These are phyloP conservation scores for Grammothele lineata DNA, from an alignment of 768 basidiomycete genomes.

Conservation along the genomic window DNA sequence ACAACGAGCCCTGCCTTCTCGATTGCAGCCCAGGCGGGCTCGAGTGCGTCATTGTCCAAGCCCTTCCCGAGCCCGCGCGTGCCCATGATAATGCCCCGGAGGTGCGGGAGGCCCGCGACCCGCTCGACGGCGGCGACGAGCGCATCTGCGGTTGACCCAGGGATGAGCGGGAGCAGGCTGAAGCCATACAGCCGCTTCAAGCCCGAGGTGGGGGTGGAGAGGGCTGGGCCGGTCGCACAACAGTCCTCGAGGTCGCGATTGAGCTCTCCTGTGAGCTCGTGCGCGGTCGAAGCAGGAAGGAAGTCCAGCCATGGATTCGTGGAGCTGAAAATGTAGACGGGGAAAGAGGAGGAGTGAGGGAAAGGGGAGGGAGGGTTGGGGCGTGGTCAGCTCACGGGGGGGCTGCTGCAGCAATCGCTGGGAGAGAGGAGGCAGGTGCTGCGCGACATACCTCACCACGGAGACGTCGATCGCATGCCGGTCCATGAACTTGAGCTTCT, in stretches of 20 bases:
- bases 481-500: conserved; percentile 85
- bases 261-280: conserved; percentile 57
- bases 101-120: conserved; percentile 58
- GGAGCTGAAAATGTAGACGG: conserved; percentile 47
- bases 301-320: conserved; percentile 95
- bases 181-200: conserved; percentile 77
- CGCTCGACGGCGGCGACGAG: conserved; percentile 65
- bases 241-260: conserved; percentile 78
- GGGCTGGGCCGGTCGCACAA: conserved; percentile 59
- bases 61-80: conserved; percentile 75
- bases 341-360: no score
- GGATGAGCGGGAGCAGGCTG: conserved; percentile 79
- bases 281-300: conserved; percentile 63
- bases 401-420: no score
- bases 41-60: conserved; percentile 72
- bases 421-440: conserved; percentile 4
- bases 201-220: conserved; percentile 33
- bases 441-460: conserved; percentile 62
- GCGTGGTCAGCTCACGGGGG: no score
- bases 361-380: background rate
- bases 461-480: conserved; percentile 76
- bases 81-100: conserved; percentile 80
- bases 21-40: conserved; percentile 80
- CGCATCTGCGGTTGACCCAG: conserved; percentile 47
- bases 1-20: conserved; percentile 65